These are phyloP conservation scores for Sporothrix mexicana DNA, from an alignment of 2,329 filamentous ascomycete genomes.

Conservation along the genomic window DNA sequence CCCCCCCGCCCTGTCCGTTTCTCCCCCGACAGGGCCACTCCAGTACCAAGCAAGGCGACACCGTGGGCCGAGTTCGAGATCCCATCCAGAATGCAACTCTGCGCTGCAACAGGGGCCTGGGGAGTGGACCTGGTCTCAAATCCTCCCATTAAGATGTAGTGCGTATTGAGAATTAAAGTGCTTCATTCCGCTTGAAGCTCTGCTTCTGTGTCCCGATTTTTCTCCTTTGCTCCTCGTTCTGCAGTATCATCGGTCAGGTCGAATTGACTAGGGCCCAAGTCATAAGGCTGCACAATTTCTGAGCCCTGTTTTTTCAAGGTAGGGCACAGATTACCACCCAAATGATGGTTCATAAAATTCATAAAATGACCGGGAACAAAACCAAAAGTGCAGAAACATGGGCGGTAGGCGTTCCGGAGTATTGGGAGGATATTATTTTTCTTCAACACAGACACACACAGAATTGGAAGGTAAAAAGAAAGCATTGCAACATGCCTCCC, in stretches of 20 bases:
- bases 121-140: slow-evolving; percentile 13
- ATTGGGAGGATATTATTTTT: not conserved
- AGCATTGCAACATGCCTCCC: not conserved
- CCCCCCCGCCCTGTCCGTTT: slow-evolving; percentile 1
- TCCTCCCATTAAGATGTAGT: not conserved
- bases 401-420: not conserved
- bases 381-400: too few relatives aligned
- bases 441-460: not conserved
- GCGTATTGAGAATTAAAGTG: not conserved
- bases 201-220: not conserved
- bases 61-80: slow-evolving; percentile 24
- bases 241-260: not conserved
- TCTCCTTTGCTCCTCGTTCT: not conserved
- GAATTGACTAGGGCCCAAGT: not conserved
- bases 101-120: not conserved
- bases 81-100: slow-evolving; percentile 27
- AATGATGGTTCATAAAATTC: slow-evolving; percentile 14
- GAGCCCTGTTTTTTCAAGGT: not conserved
- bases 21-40: not conserved
- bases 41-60: slow-evolving; percentile 11
- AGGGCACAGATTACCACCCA: not conserved
- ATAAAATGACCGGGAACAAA: not conserved
- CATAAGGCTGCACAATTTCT: slow-evolving; percentile 20
- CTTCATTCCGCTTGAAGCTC: too few relatives aligned
- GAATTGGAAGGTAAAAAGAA: not conserved